These are phyloP conservation scores for Protea cynaroides DNA, from an alignment of 164 flowering plant genomes.

Conservation along the genomic window DNA sequence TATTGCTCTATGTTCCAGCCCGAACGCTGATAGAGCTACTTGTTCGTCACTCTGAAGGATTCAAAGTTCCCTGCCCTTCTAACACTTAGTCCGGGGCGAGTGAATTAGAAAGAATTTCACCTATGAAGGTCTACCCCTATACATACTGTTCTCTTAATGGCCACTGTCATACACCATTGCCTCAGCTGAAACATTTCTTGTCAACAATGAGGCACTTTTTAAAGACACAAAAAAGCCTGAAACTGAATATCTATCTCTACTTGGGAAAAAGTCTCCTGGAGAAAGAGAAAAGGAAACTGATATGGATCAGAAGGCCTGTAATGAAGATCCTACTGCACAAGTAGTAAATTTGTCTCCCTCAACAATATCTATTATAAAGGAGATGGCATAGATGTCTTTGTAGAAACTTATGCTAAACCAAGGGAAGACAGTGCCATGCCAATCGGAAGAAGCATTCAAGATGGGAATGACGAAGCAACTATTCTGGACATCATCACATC, in stretches of 20 bases:
- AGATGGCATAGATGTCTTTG: conserved; percentile 23
- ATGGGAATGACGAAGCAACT: too few species aligned
- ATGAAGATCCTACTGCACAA: background rate
- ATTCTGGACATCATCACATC: too few species aligned
- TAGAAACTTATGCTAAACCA: conserved; percentile 32
- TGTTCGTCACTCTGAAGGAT: conserved; percentile 63
- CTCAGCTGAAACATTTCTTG: conserved; percentile 53
- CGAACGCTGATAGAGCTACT: conserved; percentile 37
- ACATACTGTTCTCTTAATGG: conserved; percentile 71
- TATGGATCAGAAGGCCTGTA: background rate
- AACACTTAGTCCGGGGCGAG: conserved; percentile 45
- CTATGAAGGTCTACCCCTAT: conserved; percentile 54
- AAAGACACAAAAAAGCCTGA: conserved; percentile 36
- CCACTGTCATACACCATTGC: conserved; percentile 38
- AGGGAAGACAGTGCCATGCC: conserved; percentile 11
- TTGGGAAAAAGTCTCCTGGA: conserved; percentile 8
- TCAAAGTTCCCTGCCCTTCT: conserved; percentile 53
- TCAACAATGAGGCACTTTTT: conserved; percentile 34
- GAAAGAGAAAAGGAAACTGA: conserved; percentile 2
- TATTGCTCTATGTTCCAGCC: conserved; percentile 29
- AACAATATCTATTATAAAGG: conserved; percentile 6
- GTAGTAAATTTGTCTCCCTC: background rate
- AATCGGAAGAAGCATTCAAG: too few species aligned
- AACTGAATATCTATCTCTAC: conserved; percentile 24
- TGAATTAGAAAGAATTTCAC: conserved; percentile 52